Evolutionary conservation across 345 rosid genomes (phyloP), one percentile per base, ranked within the genome.

Genomic region (Lepidium sativum): DNA sequence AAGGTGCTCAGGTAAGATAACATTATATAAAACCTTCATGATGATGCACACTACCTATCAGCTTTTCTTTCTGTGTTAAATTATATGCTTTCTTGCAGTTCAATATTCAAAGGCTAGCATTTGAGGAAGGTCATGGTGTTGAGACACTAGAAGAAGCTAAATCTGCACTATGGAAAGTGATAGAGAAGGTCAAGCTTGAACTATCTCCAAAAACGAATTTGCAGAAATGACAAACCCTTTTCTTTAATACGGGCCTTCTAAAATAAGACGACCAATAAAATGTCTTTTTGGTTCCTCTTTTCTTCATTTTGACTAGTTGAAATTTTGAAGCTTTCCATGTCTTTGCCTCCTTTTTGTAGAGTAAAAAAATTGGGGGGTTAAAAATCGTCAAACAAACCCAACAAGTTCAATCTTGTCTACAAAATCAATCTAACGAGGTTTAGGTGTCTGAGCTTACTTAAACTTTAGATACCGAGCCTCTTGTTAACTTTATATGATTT

Each of bases 121-220:
- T 94, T 69, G 97, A 90, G 35, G 92, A 80, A 56, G 95, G 89
- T 35, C 80, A 79, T 10, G 68, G 70, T 13, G 83, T 94, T 29
- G 92, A 90, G 78, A 94, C 92, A 13, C 54, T 94, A 32, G 99
- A 88, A 71, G 91, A 90, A 80, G 99, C 99, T 23, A 90, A 94
- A 73, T 63, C 80, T 68, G 97, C 97, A 44, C 62, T 90, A 13
- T 64, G 83, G 86, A 88, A 83, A 69, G 78, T 94, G 65, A 73
- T 94, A 55, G 76, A 90, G 31, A 80, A 76, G 72, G 89, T 89
- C 6, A 79, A 72, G 76, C 79, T 88, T n/a, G 1, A 80, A 77
- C 42, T 79, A 79, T 64, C 20, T 83, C 67, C 85, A 77, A 62
- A 72, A 65, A 60, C 74, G 54, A 81, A 78, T 68, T 53, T 86